Base-by-base conservation (phyloP, 1,284 basidiomycete species). In the Athelia psychrophila region DNA sequence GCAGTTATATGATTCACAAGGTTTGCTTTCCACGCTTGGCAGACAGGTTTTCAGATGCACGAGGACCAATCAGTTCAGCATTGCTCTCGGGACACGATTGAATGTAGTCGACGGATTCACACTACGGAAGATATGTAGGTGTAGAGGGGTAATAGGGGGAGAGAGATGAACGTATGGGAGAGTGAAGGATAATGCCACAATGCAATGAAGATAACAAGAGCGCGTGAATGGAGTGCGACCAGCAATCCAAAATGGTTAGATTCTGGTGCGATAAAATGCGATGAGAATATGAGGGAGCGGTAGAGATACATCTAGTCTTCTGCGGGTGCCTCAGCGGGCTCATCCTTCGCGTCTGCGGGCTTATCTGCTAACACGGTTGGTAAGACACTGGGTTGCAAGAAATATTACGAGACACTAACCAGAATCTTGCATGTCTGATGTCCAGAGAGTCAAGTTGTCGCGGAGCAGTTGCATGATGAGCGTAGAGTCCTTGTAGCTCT, bases 401-500 rank as follows among this genome's bases (percentile, higher is more conserved):
- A n/a, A n/a, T 6, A 9, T 20, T 32, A 27, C 2, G 22, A 8
- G 2, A 32, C 12, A 42, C 84, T 56, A 49, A 91, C 88, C 88
- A 66, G 86, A 79, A 54, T 92, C 90, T 68, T 92, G 88, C 95
- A 97, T 97, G 75, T 98, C 95, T 54, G 92, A 95, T 56, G 95
- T 97, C 95, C 95, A 98, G 67, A 96, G 83, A 48, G 95, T 98
- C 51, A 99, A 80, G 86, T 99, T 98, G 78, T 99, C 96, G 68
- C 97, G 88, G 70, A 99, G 86, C 60, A 99, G 79, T 76, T 99
- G 96, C 96, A 99, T 99, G 79, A 99, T 99, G 65, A 98, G 82
- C 47, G 93, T 95, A 51, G 93, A 95, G 76, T 97, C 91, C 83
- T 99, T 98, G 92, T 99, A 99, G 76, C 90, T 93, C 84, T 99